phyloP scores from a whole-genome alignment of 2,329 filamentous ascomycete species.

The Xylariaceae sp. region DNA sequence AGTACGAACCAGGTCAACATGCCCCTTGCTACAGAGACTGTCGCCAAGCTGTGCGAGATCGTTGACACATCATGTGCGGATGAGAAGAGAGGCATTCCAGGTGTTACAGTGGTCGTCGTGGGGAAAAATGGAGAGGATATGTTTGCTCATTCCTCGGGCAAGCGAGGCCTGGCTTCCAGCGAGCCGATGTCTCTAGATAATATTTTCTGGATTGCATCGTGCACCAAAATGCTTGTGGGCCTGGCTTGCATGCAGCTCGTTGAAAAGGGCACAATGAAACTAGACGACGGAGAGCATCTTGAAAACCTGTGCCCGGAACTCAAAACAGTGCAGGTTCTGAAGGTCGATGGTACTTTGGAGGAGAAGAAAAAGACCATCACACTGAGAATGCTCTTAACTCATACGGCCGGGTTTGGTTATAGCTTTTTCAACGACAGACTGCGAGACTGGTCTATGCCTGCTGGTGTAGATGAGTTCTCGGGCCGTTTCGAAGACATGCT shows the following conservation, averaged over 20 bases:
- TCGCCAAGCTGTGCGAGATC: constrained; percentile 29
- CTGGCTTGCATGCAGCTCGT: constrained; percentile 64
- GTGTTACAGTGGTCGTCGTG: constrained; percentile 44
- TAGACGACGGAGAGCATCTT: constrained; percentile 55
- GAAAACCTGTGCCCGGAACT: constrained; percentile 58
- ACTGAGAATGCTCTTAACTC: constrained; percentile 61
- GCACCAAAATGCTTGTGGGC: constrained; percentile 60
- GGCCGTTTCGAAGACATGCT: constrained; percentile 58
- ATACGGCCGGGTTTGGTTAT: constrained; percentile 64
- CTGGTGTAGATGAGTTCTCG: constrained; percentile 63
- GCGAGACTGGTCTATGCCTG: constrained; percentile 53
- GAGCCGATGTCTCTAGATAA: constrained; percentile 65
- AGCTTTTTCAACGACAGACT: constrained; percentile 58
- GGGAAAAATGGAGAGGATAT: constrained; percentile 53
- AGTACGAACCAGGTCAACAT: constrained; percentile 14
- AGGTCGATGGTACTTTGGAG: constrained; percentile 44
- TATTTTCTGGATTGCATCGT: constrained; percentile 61
- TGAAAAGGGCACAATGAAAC: constrained; percentile 53
- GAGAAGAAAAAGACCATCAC: constrained; percentile 58
- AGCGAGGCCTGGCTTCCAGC: constrained; percentile 47
- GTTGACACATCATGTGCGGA: constrained; percentile 27
- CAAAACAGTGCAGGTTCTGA: constrained; percentile 45
- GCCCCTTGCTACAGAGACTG: constrained; percentile 27
- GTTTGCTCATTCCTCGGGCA: constrained; percentile 56
- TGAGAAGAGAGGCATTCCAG: constrained; percentile 23